Conservation (phyloP, 2,329 filamentous ascomycete species). For the Dothideomycetes sp. region DNA sequence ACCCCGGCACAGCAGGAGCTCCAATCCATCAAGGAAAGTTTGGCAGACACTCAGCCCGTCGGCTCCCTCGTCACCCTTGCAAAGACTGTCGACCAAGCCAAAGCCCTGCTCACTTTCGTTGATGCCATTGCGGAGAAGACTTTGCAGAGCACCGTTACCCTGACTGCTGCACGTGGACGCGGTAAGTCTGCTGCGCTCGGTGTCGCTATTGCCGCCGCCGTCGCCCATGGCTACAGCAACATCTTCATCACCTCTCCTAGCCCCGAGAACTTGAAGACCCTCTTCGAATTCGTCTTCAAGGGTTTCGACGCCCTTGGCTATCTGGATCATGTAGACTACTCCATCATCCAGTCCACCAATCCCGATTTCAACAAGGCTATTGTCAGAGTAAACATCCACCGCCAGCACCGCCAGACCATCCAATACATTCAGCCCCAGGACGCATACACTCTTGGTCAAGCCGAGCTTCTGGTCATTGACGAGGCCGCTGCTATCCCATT, state of each 20-base stretch:
- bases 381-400: slow-evolving; percentile 89
- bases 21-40: slow-evolving; percentile 73
- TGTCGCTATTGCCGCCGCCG: slow-evolving; percentile 83
- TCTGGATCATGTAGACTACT: slow-evolving; percentile 91
- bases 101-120: slow-evolving; percentile 91
- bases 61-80: slow-evolving; percentile 76
- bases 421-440: slow-evolving; percentile 98
- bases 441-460: slow-evolving; percentile 86
- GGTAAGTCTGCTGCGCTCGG: slow-evolving; percentile 96
- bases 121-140: slow-evolving; percentile 96
- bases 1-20: slow-evolving; percentile 63
- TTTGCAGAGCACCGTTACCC: slow-evolving; percentile 78
- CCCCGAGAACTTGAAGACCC: slow-evolving; percentile 94
- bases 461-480: slow-evolving; percentile 90
- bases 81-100: slow-evolving; percentile 88
- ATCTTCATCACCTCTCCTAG: slow-evolving; percentile 98
- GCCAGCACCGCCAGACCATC: slow-evolving; percentile 91
- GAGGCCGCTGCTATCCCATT: slow-evolving; percentile 94
- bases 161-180: slow-evolving; percentile 87
- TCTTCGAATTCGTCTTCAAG: slow-evolving; percentile 98
- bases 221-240: slow-evolving; percentile 96
- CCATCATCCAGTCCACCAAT: slow-evolving; percentile 95
- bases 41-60: slow-evolving; percentile 76
- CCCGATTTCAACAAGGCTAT: slow-evolving; percentile 99
- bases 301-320: slow-evolving; percentile 93